Evolutionary conservation across 148 eudicot genomes (phyloP), one percentile per base, ranked within the genome.

Genomic region (Salicornia ramosissima): DNA sequence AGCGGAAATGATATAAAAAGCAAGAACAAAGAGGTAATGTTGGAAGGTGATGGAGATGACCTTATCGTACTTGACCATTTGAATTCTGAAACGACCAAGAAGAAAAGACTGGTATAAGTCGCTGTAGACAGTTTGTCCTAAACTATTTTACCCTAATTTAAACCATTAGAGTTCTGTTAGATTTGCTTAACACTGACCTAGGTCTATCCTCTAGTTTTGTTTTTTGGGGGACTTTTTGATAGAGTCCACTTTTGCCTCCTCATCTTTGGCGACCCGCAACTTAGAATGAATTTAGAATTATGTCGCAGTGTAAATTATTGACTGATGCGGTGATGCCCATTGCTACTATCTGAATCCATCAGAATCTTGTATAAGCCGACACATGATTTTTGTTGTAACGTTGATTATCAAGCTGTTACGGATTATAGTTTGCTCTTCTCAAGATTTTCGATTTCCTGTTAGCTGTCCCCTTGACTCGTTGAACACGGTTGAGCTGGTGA

Each of bases 31-130:
- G 76, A 69, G 60, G 83, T 85, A 11, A 74, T 81, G 45, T 62
- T 74, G 33, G 84, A 83, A 30, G 78, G 81, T 49, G 85, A 69
- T 28, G 82, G 75, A 33, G 94, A 83, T 22, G 81, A 80, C 63
- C 53, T 91, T 50, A 61, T 84, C 57, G 61, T 88, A 80, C 80
- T 86, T 26, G 92, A 84, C 21, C 83, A 82, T 58, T 91, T 71
- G 71, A 67, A 64, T 77, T 54, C 73, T 55, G 85, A 78, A 47
- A 69, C 16, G 18, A 73, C 58, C 75, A 84, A 81, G 87, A 89
- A 86, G 80, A 54, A 68, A 71, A 81, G 79, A 77, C 74, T 81
- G 76, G 72, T 67, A 74, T 82, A 83, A 64, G 8, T 40, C 11
- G 34, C 43, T 26, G 28, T 63, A 73, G 78, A 40, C n/a, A 61